Percentiles rank a stretch among this genome's conserved stretches.
phyloP scores from a whole-genome alignment of 148 eudicot genomes.

The Silene latifolia region DNA sequence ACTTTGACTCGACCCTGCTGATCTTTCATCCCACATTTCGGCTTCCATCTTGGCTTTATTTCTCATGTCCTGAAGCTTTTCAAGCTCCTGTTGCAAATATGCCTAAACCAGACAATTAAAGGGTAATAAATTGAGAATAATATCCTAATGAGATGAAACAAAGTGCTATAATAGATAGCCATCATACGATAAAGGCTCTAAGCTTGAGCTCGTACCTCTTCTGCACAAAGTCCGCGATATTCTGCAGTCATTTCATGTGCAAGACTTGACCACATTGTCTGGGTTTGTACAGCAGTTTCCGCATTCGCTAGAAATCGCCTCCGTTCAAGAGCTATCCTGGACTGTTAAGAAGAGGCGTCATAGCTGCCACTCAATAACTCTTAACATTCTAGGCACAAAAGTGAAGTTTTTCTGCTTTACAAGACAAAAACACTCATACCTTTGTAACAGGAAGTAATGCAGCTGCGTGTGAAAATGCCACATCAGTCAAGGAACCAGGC shows the following conservation, averaged over 20 bases:
- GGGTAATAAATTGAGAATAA: not conserved
- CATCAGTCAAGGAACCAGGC: constrained; percentile 94
- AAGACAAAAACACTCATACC: constrained; percentile 34
- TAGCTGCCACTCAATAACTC: not conserved
- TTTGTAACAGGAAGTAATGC: constrained; percentile 95
- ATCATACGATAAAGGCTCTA: constrained; percentile 4
- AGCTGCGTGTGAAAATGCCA: constrained; percentile 98
- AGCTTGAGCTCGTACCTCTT: constrained; percentile 56
- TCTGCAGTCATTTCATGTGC: constrained; percentile 99
- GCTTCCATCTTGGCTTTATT: constrained; percentile 97
- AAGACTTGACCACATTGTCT: constrained; percentile 94
- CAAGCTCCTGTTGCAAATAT: constrained; percentile 96
- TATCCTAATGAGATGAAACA: not conserved
- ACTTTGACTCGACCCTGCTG: constrained; percentile 89
- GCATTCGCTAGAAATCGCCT: constrained; percentile 84
- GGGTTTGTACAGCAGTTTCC: constrained; percentile 90
- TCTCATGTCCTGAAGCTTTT: constrained; percentile 87
- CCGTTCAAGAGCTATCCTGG: constrained; percentile 95
- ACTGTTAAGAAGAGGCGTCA: constrained; percentile 38
- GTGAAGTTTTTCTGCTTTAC: not conserved
- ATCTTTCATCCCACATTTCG: constrained; percentile 96
- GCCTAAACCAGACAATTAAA: constrained; percentile 49
- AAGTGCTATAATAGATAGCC: not conserved
- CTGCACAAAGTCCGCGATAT: constrained; percentile 98
- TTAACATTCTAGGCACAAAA: constrained; percentile 5